Evolutionary conservation across 2,329 filamentous ascomycete species (phyloP).

Genomic region (Zelopaecilomyces penicillatus): DNA sequence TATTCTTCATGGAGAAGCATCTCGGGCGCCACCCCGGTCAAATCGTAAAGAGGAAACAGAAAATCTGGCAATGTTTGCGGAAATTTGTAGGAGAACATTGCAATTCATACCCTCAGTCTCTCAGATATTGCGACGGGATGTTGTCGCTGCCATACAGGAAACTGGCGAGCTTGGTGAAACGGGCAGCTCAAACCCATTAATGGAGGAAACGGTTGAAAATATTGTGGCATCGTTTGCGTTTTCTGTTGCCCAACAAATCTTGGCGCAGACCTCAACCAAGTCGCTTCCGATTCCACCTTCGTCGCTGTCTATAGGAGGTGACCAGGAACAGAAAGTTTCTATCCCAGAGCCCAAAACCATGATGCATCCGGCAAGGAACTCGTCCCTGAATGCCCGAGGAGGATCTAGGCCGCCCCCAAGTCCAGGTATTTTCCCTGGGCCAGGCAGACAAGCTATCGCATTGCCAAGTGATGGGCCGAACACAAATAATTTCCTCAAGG

Average conservation of each 20-base stretch:
- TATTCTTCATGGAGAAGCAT: constrained; percentile 48
- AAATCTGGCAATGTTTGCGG: constrained; percentile 71
- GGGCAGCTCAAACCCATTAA: constrained; percentile 24
- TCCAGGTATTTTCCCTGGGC: constrained; percentile 45
- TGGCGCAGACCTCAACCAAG: constrained; percentile 65
- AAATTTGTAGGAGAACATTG: constrained; percentile 74
- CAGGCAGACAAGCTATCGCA: constrained; percentile 29
- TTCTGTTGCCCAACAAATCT: constrained; percentile 64
- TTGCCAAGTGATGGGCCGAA: constrained; percentile 32
- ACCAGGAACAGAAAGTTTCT: constrained; percentile 50
- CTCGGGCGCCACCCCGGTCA: constrained; percentile 34
- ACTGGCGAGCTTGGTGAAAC: constrained; percentile 24
- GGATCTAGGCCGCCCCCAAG: constrained; percentile 32
- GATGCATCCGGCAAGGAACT: constrained; percentile 58
- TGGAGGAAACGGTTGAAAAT: constrained; percentile 57
- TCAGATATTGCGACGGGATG: constrained; percentile 69
- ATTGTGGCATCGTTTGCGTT: constrained; percentile 73
- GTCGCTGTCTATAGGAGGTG: constrained; percentile 36
- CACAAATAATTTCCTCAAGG: constrained; percentile 42
- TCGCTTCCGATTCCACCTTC: constrained; percentile 58
- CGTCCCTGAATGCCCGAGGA: constrained; percentile 44
- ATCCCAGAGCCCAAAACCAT: constrained; percentile 63
- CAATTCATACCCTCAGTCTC: constrained; percentile 78
- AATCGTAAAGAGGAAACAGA: constrained; percentile 55
- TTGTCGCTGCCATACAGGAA: constrained; percentile 52